These are phyloP conservation scores for Nicotiana undulata DNA, from an alignment of 257 asterid genomes.

Conservation along the genomic window DNA sequence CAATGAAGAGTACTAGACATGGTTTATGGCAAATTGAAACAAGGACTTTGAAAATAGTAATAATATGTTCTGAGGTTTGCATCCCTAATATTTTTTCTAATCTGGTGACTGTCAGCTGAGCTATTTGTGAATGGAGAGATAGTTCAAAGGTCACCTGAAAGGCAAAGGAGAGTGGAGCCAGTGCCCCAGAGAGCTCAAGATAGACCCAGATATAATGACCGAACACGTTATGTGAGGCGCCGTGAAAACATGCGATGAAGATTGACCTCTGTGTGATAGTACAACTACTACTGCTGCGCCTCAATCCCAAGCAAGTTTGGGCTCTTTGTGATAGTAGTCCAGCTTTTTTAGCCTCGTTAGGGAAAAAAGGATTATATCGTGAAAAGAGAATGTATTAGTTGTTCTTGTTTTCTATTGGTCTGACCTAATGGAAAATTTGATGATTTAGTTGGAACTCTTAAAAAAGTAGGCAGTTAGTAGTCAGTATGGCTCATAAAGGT, in stretches of 20 bases:
- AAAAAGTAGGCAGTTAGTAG: neutral
- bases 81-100: neutral
- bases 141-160: constrained; percentile 89
- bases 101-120: constrained; percentile 48
- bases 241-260: constrained; percentile 58
- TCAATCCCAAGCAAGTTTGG: neutral
- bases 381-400: neutral
- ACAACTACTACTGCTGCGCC: neutral
- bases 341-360: neutral
- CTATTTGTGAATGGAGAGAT: constrained; percentile 84
- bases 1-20: neutral
- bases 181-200: constrained; percentile 86
- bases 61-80: neutral
- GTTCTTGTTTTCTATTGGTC: neutral
- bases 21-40: neutral
- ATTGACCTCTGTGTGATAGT: neutral
- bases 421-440: neutral
- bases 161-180: constrained; percentile 94
- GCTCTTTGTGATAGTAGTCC: neutral
- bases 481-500: neutral
- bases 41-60: neutral
- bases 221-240: constrained; percentile 78
- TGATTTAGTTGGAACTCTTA: neutral
- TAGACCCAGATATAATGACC: constrained; percentile 88
- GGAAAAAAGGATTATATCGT: neutral